Evolutionary conservation across 2,329 filamentous ascomycete genomes (phyloP), one percentile per base, ranked within the genome.

Genomic region (Lachnellula cervina): DNA sequence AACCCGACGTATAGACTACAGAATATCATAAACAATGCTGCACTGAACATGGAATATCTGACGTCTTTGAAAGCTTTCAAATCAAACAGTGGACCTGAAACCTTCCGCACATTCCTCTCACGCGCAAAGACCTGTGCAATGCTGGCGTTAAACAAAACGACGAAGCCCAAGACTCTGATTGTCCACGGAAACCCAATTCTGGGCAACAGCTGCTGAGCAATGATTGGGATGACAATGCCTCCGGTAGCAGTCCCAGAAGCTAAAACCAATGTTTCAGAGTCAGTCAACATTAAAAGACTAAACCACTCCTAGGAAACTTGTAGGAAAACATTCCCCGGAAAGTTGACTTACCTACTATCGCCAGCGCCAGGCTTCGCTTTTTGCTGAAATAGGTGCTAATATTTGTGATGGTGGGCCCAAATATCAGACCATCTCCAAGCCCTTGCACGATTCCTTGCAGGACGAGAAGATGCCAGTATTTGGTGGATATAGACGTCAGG

Each of bases 1-100:
- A 45, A 77, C 0, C 71, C 72, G 49, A 76, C 74, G 51, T 77
- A 79, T 0, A 76, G 58, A 1, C 72, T 71, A 59, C 69, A 73
- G 52, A 60, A 59, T 3, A 65, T 56, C 17, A 67, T 54, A 46
- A 68, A 68, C 35, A 66, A 71, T 4, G 73, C 73, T 2, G 73
- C 49, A 1, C 73, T 66, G 57, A 78, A 77, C 7, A 78, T 63
- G 1, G 70, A 59, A 54, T 76, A 78, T 5, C 73, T 65, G 3
- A 62, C 38, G 46, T 79, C 76, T 37, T 55, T 70, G 55, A 78
- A 75, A 0, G 75, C 74, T 2, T 59, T 62, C 63, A 64, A 68
- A 45, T 79, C 76, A 2, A 77, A 63, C 0, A 77, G 37, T 1
- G 72, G 69, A 1, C 74, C 74, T 3, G 66, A 42, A 19, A 28